Conservation (phyloP, 768 basidiomycete species). For the Dentipellis sp. region DNA sequence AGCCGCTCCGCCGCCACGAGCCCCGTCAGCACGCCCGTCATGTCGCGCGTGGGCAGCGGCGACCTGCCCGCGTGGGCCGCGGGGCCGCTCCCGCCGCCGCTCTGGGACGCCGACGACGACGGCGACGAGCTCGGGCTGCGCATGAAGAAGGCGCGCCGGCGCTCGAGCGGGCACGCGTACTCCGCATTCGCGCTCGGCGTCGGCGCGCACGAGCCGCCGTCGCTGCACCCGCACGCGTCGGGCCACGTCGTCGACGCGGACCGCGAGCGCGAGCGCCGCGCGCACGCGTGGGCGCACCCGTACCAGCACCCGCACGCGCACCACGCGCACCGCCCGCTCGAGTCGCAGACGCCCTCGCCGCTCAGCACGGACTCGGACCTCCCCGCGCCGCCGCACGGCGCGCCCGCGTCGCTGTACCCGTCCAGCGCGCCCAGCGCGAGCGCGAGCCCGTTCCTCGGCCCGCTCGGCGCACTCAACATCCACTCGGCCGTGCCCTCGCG, state of each 20-base stretch:
- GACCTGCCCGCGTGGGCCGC: neutral
- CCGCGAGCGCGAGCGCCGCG: conserved; percentile 19
- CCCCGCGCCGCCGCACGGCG: conserved; percentile 20
- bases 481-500: conserved; percentile 62
- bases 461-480: conserved; percentile 65
- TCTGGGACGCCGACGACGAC: conserved; percentile 27
- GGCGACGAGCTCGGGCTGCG: conserved; percentile 29
- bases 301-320: conserved; percentile 5
- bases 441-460: conserved; percentile 74
- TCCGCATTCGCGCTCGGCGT: neutral
- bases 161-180: conserved; percentile 1
- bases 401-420: neutral
- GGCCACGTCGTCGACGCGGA: conserved; percentile 24
- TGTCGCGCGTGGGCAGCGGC: neutral
- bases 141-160: conserved; percentile 7
- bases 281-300: conserved; percentile 7
- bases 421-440: conserved; percentile 20
- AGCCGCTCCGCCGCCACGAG: neutral
- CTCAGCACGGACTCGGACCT: conserved; percentile 58
- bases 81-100: conserved; percentile 9
- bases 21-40: neutral
- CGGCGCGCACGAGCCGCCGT: conserved; percentile 13
- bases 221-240: conserved; percentile 20
- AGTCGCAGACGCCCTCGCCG: conserved; percentile 63
- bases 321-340: conserved; percentile 26